Base-by-base conservation (phyloP, 2,329 filamentous ascomycete genomes). In the Aspergillus fijiensis region DNA sequence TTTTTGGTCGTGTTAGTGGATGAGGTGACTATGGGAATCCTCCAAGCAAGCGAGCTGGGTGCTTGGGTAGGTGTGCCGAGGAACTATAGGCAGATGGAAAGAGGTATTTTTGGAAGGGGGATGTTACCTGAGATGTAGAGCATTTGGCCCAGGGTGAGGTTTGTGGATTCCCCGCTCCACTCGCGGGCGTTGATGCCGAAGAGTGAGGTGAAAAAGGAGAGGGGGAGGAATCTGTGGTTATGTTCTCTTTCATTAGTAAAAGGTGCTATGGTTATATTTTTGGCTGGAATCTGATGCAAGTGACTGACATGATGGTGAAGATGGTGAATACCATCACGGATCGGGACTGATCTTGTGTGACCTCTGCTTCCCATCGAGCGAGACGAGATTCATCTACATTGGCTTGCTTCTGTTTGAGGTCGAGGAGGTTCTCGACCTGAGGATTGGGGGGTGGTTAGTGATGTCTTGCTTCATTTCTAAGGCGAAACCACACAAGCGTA, bases 371-470 rank as follows among this genome's bases (percentile, higher is more conserved):
- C 58, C 87, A 76, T 1, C 87, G 78, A 25, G 85, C 86, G 71
- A 87, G 82, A 25, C 85, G 82, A 9, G 87, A 85, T 69, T 89
- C 86, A 66, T 88, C 85, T 2, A 89, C 85, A 67, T 88, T 86
- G 0, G 86, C 85, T 66, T 88, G 85, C 16, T 86, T 84, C 68
- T 88, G 86, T 47, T 87, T 85, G 80, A 89, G 86, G 70, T 88
- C 85, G 12, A 88, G 82, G 5, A 89, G 79, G 63, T 87, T 87
- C 65, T 87, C 85, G 63, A 87, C 88, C 78, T 82, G 42, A 2
- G 14, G 52, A 64, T 19, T 64, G 62, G 64, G 19, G 58, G 56
- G 48, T 42, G 16, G 16, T 54, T 7, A 27, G 23, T 42, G 51
- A n/a, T 39, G 14, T 10, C 25, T 3, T 27, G 47, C 21, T 25